Conservation (phyloP, 805 yeast species). For the Kuraishia molischiana region DNA sequence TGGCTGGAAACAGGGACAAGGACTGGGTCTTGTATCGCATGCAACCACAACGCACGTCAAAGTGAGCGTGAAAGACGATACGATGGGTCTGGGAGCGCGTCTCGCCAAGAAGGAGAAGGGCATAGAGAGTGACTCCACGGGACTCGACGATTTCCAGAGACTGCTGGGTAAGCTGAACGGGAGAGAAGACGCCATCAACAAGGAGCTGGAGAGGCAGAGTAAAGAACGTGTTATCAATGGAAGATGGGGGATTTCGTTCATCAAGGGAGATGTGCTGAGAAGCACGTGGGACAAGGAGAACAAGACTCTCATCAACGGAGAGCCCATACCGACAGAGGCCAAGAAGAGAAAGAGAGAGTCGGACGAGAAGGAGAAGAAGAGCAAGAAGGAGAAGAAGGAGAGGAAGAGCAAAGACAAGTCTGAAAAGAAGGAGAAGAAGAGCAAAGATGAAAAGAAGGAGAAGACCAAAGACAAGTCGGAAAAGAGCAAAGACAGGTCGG, state of each 20-base stretch:
- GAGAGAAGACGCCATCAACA: conserved; percentile 53
- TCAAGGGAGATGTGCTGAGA: conserved; percentile 71
- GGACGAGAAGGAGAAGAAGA: conserved; percentile 18
- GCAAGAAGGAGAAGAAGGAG: conserved; percentile 15
- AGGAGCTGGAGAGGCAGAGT: conserved; percentile 61
- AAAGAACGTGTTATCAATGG: conserved; percentile 69
- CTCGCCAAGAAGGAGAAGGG: conserved; percentile 33
- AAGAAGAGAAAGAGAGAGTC: conserved; percentile 16
- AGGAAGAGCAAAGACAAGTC: conserved; percentile 19
- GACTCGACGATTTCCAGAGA: conserved; percentile 88
- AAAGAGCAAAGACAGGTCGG: conserved; percentile 16
- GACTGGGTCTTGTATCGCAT: conserved; percentile 64
- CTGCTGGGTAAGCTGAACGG: conserved; percentile 86
- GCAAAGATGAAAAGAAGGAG: conserved; percentile 17
- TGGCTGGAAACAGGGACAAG: conserved; percentile 93
- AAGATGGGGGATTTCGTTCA: conserved; percentile 81
- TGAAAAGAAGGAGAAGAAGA: conserved; percentile 19
- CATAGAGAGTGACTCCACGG: conserved; percentile 70
- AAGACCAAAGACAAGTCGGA: conserved; percentile 18
- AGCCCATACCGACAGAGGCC: conserved; percentile 11
- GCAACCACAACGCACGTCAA: conserved; percentile 77
- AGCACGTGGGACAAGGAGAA: conserved; percentile 73
- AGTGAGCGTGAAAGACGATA: conserved; percentile 75
- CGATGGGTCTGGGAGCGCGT: conserved; percentile 83
- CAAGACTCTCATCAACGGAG: conserved; percentile 21